Base-by-base conservation (phyloP, 2,329 filamentous ascomycete species). In the Paecilomyces fulvus region DNA sequence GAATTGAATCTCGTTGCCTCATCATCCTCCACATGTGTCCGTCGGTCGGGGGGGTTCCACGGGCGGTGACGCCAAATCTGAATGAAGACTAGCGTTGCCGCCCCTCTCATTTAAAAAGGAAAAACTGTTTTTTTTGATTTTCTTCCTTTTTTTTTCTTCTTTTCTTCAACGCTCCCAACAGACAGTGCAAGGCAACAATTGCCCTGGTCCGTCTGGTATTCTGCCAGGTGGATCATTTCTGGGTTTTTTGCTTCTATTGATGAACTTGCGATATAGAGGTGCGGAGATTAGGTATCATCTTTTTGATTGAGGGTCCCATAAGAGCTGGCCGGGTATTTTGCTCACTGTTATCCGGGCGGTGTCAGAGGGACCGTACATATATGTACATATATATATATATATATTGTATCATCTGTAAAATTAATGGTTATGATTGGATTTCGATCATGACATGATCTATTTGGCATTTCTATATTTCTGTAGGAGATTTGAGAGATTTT, bases 131-230 rank as follows among this genome's bases (percentile, higher is more conserved):
- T 53, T 28, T 10, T 58, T 56, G 37, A 56, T 54, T 53, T 61
- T 62, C 58, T 62, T 64, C 58, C 67, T 62, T 64, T 67, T 64
- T 67, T 63, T 49, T 64, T 71, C 75, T 70, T 73, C 73, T 75
- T 73, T 70, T 68, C 66, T 67, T 68, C 78, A 83, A 87, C 86
- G 87, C 87, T 82, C 81, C 86, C 85, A 82, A 79, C 73, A 92
- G 89, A 92, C 89, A 92, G 89, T 92, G 84, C 88, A 87, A 83
- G 80, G 80, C 86, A 86, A 84, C 80, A 81, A 78, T 75, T 73
- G 49, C 49, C 67, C 75, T 77, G 75, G 78, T 79, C 78, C 73
- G 78, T 69, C 74, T 78, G 80, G 77, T 87, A 81, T 92, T 89
- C 84, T 91, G 88, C 80, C 77, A 77, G 79, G 70, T 75, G n/a